Percentiles rank a stretch among this genome's conserved stretches.
Conservation (phyloP, 2,329 filamentous ascomycete species). For the Talaromyces sp. region DNA sequence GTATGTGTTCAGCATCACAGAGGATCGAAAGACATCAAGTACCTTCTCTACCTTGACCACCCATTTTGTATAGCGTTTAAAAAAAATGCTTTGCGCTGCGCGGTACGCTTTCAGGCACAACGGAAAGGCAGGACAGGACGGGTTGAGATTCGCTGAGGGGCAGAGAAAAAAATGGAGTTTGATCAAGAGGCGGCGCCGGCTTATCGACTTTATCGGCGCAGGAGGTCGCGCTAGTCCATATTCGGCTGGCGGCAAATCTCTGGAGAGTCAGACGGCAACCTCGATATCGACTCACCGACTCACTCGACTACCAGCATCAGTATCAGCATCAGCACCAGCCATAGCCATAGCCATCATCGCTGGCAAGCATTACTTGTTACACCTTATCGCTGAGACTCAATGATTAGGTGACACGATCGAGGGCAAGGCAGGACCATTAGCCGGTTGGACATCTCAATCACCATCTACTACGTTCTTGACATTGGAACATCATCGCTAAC, state of each 20-base stretch:
- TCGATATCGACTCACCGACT: neutral
- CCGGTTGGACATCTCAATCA: slow-evolving; percentile 44
- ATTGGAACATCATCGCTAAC: slow-evolving; percentile 35
- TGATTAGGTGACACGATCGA: slow-evolving; percentile 24
- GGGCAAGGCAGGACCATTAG: slow-evolving; percentile 34
- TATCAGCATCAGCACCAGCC: too few relatives aligned
- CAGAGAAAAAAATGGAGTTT: slow-evolving; percentile 20
- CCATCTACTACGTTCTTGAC: slow-evolving; percentile 28
- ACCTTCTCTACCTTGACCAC: slow-evolving; percentile 66
- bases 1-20: neutral
- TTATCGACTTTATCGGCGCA: slow-evolving; percentile 26
- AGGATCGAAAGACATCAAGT: slow-evolving; percentile 20
- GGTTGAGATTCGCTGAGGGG: slow-evolving; percentile 19
- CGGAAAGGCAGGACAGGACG: slow-evolving; percentile 2
- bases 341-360: neutral
- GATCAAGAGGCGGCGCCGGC: slow-evolving; percentile 11
- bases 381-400: neutral
- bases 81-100: slow-evolving; percentile 5
- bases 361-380: neutral
- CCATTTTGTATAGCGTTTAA: slow-evolving; percentile 51
- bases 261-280: neutral
- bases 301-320: neutral
- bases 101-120: slow-evolving; percentile 5
- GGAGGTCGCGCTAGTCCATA: slow-evolving; percentile 15
- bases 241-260: slow-evolving; percentile 7